Evolutionary conservation across 441 rosid genomes (phyloP).

Genomic region (Melastoma candidum): DNA sequence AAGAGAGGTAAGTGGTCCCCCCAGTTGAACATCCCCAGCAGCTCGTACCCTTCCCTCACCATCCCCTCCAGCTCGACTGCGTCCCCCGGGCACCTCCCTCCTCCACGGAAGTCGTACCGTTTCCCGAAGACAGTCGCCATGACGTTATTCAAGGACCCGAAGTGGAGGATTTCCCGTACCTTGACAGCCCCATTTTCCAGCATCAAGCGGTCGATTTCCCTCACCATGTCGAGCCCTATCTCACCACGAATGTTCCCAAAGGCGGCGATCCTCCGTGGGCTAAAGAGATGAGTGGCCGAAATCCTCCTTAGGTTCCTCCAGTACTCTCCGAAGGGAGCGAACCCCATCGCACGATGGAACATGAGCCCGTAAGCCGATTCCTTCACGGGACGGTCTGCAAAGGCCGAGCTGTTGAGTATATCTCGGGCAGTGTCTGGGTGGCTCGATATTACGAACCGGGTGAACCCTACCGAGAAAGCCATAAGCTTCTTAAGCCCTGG

Average conservation of each 20-base stretch:
- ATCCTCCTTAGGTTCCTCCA: constrained; percentile 70
- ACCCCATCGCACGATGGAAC: constrained; percentile 78
- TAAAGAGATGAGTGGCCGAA: constrained; percentile 64
- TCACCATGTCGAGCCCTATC: constrained; percentile 41
- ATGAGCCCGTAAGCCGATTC: constrained; percentile 75
- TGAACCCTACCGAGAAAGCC: constrained; percentile 67
- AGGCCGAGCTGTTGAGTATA: constrained; percentile 53
- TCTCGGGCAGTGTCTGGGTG: constrained; percentile 55
- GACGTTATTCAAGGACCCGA: constrained; percentile 57
- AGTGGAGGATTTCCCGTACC: constrained; percentile 46
- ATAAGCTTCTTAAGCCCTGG: constrained; percentile 37
- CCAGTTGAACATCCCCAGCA: constrained; percentile 70
- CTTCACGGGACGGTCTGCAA: constrained; percentile 67
- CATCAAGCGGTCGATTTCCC: constrained; percentile 28
- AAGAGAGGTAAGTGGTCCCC: constrained; percentile 68
- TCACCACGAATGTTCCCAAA: constrained; percentile 31
- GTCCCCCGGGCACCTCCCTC: constrained; percentile 12
- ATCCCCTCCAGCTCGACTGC: constrained; percentile 42
- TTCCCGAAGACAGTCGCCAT: constrained; percentile 64
- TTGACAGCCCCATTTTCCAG: constrained; percentile 24
- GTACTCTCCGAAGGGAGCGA: constrained; percentile 65
- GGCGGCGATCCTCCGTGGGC: constrained; percentile 44
- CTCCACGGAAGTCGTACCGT: constrained; percentile 30
- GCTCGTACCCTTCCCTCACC: constrained; percentile 62
- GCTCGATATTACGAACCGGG: constrained; percentile 59